Evolutionary conservation across 2,329 filamentous ascomycete genomes (phyloP).

Genomic region (Trichoderma gracile): DNA sequence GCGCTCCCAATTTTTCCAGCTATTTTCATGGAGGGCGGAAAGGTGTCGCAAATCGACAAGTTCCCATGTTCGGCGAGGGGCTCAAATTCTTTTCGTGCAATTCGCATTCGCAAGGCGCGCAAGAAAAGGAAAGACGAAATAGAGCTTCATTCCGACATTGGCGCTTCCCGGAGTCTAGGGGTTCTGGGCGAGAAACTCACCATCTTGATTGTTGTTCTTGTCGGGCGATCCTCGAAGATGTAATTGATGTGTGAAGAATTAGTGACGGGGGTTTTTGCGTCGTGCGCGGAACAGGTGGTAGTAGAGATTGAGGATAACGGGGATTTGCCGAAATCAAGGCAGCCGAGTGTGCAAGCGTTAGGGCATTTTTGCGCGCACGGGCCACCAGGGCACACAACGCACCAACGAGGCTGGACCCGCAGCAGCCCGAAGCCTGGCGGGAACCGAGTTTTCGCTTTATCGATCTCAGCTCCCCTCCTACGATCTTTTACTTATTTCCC

Average conservation of each 20-base stretch:
- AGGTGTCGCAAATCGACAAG: slow-evolving; percentile 13
- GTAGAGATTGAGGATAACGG: slow-evolving; percentile 36
- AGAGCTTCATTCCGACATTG: slow-evolving; percentile 9
- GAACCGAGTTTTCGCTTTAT: background rate
- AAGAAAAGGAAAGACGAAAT: background rate
- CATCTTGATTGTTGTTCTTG: slow-evolving; percentile 61
- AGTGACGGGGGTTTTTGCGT: slow-evolving; percentile 35
- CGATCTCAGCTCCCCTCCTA: background rate
- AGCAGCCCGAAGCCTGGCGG: background rate
- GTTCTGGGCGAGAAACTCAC: slow-evolving; percentile 48
- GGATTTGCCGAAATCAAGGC: slow-evolving; percentile 42
- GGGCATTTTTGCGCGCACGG: slow-evolving; percentile 48
- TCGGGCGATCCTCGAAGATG: slow-evolving; percentile 71
- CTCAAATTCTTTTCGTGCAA: background rate
- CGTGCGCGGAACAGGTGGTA: slow-evolving; percentile 35
- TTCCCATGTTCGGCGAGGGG: slow-evolving; percentile 18
- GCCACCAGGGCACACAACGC: slow-evolving; percentile 45
- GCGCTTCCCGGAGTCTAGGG: background rate
- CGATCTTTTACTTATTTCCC: slow-evolving; percentile 28
- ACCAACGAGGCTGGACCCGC: slow-evolving; percentile 31
- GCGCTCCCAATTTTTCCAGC: background rate
- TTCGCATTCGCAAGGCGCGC: background rate
- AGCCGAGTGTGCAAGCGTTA: slow-evolving; percentile 41
- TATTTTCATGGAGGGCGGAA: background rate
- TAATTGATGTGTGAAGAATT: slow-evolving; percentile 39